Conservation (phyloP, 1,139 yeast species). For the Debaryomyces psychrophilus region DNA sequence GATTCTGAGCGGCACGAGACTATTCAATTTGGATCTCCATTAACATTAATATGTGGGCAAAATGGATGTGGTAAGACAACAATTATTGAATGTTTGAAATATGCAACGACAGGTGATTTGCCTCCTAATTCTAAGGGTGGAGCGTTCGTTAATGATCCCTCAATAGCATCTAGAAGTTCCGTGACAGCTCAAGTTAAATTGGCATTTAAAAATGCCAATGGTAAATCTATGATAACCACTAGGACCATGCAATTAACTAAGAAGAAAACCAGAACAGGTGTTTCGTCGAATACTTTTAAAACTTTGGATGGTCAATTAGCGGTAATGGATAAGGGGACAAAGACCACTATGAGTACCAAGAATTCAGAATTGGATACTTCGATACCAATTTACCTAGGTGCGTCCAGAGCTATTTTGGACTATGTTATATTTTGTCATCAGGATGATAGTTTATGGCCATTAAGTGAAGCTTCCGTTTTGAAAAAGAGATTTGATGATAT, state of each 20-base stretch:
- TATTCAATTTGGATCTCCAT: conserved; percentile 86
- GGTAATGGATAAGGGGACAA: conserved; percentile 64
- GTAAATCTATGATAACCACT: conserved; percentile 81
- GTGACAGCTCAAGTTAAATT: conserved; percentile 90
- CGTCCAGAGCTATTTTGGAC: conserved; percentile 82
- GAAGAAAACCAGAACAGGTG: conserved; percentile 42
- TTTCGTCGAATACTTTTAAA: conserved; percentile 67
- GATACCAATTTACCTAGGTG: conserved; percentile 84
- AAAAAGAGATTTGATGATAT: conserved; percentile 96
- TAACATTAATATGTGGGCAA: conserved; percentile 92
- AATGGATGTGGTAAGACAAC: conserved; percentile 99
- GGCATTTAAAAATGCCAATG: conserved; percentile 76
- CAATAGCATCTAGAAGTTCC: conserved; percentile 71
- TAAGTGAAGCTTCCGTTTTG: conserved; percentile 84
- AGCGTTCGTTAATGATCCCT: conserved; percentile 94
- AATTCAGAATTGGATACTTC: conserved; percentile 84
- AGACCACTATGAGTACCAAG: conserved; percentile 77
- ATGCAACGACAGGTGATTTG: conserved; percentile 92
- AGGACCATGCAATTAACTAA: conserved; percentile 79
- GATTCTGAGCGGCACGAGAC: conserved; percentile 82
- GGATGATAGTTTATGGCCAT: conserved; percentile 96
- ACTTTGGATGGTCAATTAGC: conserved; percentile 88
- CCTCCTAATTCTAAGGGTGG: conserved; percentile 98
- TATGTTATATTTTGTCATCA: conserved; percentile 97
- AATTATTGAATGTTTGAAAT: conserved; percentile 88